Evolutionary conservation across 352 stramenopile genomes (phyloP).

Genomic region (Detonula confervacea): DNA sequence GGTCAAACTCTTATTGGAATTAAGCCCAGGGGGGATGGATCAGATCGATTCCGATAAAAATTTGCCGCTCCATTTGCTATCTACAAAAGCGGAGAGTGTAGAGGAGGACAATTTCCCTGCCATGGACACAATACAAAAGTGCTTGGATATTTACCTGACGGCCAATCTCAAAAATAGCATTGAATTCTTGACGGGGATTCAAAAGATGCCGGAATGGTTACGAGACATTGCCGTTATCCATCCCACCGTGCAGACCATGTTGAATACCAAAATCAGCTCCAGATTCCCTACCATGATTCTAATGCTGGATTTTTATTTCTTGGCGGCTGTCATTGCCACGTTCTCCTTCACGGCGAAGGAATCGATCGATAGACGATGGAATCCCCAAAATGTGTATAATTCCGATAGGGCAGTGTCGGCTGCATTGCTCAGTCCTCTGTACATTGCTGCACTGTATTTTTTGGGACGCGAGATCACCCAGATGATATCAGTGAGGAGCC

Average conservation of each 20-base stretch:
- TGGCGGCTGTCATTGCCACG: constrained; percentile 59
- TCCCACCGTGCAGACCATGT: constrained; percentile 31
- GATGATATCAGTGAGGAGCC: constrained; percentile 45
- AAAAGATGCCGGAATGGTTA: constrained; percentile 39
- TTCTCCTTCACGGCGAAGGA: constrained; percentile 63
- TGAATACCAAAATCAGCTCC: constrained; percentile 35
- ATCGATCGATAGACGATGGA: constrained; percentile 54
- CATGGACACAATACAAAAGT: constrained; percentile 27
- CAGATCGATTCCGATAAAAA: constrained; percentile 30
- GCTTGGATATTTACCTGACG: constrained; percentile 24
- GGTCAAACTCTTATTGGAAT: background rate
- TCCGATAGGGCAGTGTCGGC: background rate
- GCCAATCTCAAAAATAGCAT: constrained; percentile 14
- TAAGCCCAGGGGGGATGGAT: constrained; percentile 21
- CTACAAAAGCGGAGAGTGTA: constrained; percentile 19
- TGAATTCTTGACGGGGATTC: constrained; percentile 29
- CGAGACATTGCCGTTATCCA: constrained; percentile 35
- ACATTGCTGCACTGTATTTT: constrained; percentile 75
- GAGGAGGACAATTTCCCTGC: background rate
- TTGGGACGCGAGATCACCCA: constrained; percentile 75
- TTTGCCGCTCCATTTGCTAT: constrained; percentile 37
- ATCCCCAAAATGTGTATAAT: constrained; percentile 12
- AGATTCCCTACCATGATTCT: constrained; percentile 51
- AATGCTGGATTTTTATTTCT: constrained; percentile 72
- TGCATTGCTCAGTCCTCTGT: constrained; percentile 55